phyloP scores from a whole-genome alignment of 495 filamentous ascomycete genomes.

The Zalerion maritima region DNA sequence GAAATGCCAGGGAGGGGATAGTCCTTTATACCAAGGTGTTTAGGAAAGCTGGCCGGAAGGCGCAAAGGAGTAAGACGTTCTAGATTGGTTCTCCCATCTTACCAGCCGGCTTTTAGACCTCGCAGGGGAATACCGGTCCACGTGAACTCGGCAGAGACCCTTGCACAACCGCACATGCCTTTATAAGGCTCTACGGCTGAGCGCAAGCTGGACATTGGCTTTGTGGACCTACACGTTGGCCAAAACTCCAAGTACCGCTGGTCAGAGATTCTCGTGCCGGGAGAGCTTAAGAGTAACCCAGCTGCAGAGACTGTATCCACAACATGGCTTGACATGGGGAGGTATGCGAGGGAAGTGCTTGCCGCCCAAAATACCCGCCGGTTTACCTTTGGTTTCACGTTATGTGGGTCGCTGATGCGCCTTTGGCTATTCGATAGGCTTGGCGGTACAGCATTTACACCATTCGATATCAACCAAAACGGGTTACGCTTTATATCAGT shows the following conservation, averaged over 20 bases:
- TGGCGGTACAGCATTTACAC: slow-evolving; percentile 19
- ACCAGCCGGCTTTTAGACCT: slow-evolving; percentile 10
- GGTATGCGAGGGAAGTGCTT: slow-evolving; percentile 21
- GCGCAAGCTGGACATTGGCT: slow-evolving; percentile 19
- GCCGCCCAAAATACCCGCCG: too few species aligned
- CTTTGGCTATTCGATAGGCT: slow-evolving; percentile 22
- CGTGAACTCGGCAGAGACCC: slow-evolving; percentile 9
- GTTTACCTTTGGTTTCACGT: too few species aligned
- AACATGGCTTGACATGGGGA: slow-evolving; percentile 16
- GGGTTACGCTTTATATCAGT: slow-evolving; percentile 19
- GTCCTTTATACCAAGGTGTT: slow-evolving; percentile 4
- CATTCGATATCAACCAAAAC: slow-evolving; percentile 23
- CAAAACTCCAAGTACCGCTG: slow-evolving; percentile 12
- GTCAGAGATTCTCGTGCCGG: slow-evolving; percentile 20
- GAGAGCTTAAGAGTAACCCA: slow-evolving; percentile 24
- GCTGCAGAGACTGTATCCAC: slow-evolving; percentile 10
- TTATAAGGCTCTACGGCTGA: slow-evolving; percentile 13
- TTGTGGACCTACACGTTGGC: slow-evolving; percentile 11
- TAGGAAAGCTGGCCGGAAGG: slow-evolving; percentile 6
- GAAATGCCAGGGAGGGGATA: slow-evolving; percentile 12
- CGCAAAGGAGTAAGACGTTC: slow-evolving; percentile 5
- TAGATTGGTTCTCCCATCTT: slow-evolving; percentile 12
- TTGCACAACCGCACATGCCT: slow-evolving; percentile 9
- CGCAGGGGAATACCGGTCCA: too few species aligned
- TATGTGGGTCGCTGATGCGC: too few species aligned